These are phyloP conservation scores for Withania somnifera DNA, from an alignment of 305 asterid genomes.

Conservation along the genomic window DNA sequence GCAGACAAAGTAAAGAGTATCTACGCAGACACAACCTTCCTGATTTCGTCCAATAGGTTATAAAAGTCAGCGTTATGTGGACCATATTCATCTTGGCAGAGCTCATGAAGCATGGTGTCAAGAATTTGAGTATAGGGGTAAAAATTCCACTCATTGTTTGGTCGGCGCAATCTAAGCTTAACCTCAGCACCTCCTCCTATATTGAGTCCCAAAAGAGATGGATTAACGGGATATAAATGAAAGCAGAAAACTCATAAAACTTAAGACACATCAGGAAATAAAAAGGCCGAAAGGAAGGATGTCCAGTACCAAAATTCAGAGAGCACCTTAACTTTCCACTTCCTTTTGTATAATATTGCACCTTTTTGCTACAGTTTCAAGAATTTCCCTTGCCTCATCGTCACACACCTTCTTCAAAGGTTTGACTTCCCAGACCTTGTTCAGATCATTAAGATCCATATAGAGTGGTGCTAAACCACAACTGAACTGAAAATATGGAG, in stretches of 20 bases:
- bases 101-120: conserved; percentile 90
- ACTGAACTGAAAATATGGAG: neutral
- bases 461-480: neutral
- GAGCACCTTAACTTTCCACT: conserved; percentile 68
- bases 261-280: neutral
- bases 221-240: conserved; percentile 33
- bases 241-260: neutral
- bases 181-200: conserved; percentile 75
- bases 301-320: conserved; percentile 60
- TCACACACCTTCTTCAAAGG: conserved; percentile 57
- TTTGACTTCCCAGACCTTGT: conserved; percentile 79
- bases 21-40: conserved; percentile 36
- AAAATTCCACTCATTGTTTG: conserved; percentile 67
- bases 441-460: conserved; percentile 72
- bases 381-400: conserved; percentile 67
- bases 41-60: conserved; percentile 69
- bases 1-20: neutral
- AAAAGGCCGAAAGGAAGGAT: neutral
- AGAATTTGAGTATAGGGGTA: conserved; percentile 57
- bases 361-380: conserved; percentile 71
- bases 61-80: conserved; percentile 75
- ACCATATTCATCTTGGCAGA: conserved; percentile 71
- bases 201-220: conserved; percentile 60
- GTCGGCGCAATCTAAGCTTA: conserved; percentile 64
- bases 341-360: conserved; percentile 65